Base-by-base conservation (phyloP, 352 stramenopile species). In the Globisporangium megalacanthum region DNA sequence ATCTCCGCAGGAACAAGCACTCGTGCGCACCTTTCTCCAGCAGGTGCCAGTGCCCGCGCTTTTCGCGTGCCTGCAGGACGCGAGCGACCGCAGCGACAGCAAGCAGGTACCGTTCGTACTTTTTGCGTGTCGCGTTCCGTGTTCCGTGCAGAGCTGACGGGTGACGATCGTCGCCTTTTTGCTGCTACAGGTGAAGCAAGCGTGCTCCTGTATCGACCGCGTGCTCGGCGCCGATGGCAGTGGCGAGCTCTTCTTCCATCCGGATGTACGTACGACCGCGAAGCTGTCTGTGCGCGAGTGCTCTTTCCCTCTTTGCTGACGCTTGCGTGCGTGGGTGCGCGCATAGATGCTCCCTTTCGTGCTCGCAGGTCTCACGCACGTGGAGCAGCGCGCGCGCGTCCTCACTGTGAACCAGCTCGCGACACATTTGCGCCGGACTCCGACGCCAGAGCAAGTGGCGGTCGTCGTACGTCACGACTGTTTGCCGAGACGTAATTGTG, bases 381-480 rank as follows among this genome's bases (percentile, higher is more conserved):
- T 71, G 5, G 81, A 93, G 55, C 75, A 77, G 55, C 53, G 73
- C 29, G 83, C 79, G 41, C 73, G 73, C 52, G 64, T 71, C 50
- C 70, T 93, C 17, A 89, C 86, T 6, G 52, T 83, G 45, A 86
- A 88, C 60, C 83, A 93, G 58, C 70, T 94, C 41, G 79, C 82
- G 49, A 65, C 67, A 6, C 85, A 94, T 35, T 55, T 94, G 35
- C 62, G 70, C 58, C 71, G 61, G 50, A 62, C 88, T 2, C 76
- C 79, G 31, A 74, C 61, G 15, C 54, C 68, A 29, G 78, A 81
- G 7, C 70, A 88, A 57, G 69, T 83, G 3, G 59, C 66, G 19
- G 66, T 62, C 6, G 66, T 90, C 68, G 82, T 92, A 66, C 20
- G 72, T 61, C 8, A n/a, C 3, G 15, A 7, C 35, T 13, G 35